Percentiles rank a stretch among this genome's conserved stretches.
Evolutionary conservation across 495 filamentous ascomycete genomes (phyloP).

Genomic region (Clavariopsis aquatica): DNA sequence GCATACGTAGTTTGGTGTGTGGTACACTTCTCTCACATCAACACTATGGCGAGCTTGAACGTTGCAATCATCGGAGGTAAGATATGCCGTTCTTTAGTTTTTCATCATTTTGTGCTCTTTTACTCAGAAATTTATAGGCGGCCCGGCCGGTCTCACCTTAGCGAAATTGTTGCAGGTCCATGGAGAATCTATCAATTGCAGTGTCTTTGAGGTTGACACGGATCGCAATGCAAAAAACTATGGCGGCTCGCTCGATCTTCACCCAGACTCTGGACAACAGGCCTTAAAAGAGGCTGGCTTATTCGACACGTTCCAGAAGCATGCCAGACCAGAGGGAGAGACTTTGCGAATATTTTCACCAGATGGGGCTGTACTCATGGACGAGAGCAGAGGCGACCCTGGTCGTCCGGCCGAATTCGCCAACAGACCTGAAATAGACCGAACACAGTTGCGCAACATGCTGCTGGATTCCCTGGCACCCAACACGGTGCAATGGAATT

Average conservation of each 20-base stretch:
- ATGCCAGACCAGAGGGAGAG: background rate
- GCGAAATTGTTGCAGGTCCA: too few species aligned
- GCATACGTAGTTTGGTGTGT: too few species aligned
- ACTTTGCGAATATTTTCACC: background rate
- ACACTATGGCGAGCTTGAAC: too few species aligned
- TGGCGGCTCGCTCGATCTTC: constrained; percentile 4
- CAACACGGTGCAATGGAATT: too few species aligned
- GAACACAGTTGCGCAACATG: background rate
- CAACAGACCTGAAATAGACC: constrained; percentile 8
- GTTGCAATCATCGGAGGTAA: too few species aligned
- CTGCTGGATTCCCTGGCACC: background rate
- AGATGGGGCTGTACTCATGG: background rate
- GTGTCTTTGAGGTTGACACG: background rate
- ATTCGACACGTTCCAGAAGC: background rate
- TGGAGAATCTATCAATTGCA: too few species aligned
- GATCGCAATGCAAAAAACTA: background rate
- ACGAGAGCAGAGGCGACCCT: background rate
- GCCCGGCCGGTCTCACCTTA: too few species aligned
- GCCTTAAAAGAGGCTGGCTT: constrained; percentile 1
- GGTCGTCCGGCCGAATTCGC: background rate
- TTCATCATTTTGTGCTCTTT: too few species aligned
- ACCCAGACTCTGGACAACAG: background rate
- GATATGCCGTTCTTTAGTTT: too few species aligned
- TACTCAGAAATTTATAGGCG: too few species aligned
- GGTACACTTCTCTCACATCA: too few species aligned